Base-by-base conservation (phyloP, 2,329 filamentous ascomycete species). In the Clathrospora elynae region DNA sequence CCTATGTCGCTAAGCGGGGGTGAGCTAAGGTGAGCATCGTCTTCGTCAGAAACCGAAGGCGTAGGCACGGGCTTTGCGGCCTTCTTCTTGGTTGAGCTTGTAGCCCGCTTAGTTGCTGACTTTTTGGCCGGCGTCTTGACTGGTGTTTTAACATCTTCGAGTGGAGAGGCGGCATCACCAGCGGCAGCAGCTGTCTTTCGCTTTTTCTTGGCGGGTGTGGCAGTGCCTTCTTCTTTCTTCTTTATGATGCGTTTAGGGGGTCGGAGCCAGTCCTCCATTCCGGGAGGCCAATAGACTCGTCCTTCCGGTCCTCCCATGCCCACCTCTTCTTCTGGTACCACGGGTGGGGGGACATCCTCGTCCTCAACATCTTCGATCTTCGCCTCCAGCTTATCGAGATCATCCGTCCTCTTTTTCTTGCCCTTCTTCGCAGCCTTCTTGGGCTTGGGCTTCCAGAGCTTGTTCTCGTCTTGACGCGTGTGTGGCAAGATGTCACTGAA, bases 231-330 rank as follows among this genome's bases (percentile, higher is more conserved):
- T 7, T 79, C 70, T 72, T 85, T 66, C 59, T 75, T 76, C 62
- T 81, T 84, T 14, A 82, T 67, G 51, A 85, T 80, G 42, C 83
- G 80, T 73, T 95, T 96, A 69, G 81, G 85, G 0, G 90, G 90
- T 41, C 85, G 79, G 14, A 96, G 73, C 90, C 90, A 96, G 49
- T 95, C 87, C 66, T 96, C 91, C 83, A 90, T 90, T 0, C 88
- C 88, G 1, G 83, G 78, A 0, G 90, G 91, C 91, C 92, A 96
- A 66, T 95, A 96, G 0, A 96, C 92, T 28, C 91, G 77, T 34
- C 84, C 78, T 17, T 92, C 78, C 0, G 85, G 82, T 0, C 92
- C 92, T 25, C 92, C 92, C 91, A 96, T 96, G 2, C 83, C 85
- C 9, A 93, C 74, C 12, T 95, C 87, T 5, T 87, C 81, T 0